Percentiles rank a stretch among this genome's conserved stretches.
Evolutionary conservation across 2,329 filamentous ascomycete species (phyloP).

Genomic region (Fusarium goolgardi): DNA sequence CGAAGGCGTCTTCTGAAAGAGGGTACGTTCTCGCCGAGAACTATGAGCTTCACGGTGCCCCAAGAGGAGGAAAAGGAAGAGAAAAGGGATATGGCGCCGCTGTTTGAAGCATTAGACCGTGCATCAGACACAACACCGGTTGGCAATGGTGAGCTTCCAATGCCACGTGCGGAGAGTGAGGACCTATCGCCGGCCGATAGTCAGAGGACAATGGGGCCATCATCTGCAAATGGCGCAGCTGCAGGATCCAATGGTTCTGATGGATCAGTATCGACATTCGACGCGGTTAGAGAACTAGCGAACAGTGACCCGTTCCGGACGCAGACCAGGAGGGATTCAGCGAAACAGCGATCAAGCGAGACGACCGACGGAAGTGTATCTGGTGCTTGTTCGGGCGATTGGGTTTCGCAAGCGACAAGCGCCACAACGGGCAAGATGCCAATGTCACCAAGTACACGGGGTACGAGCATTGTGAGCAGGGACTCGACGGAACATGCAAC

Average conservation of each 20-base stretch:
- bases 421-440: conserved; percentile 73
- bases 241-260: conserved; percentile 57
- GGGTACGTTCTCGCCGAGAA: conserved; percentile 59
- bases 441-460: conserved; percentile 72
- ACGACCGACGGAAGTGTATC: conserved; percentile 71
- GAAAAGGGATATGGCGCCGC: conserved; percentile 36
- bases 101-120: conserved; percentile 34
- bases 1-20: conserved; percentile 54
- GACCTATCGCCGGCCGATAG: conserved; percentile 46
- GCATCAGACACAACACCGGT: conserved; percentile 40
- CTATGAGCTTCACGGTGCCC: conserved; percentile 55
- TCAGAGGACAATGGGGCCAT: conserved; percentile 47
- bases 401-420: conserved; percentile 72
- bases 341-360: conserved; percentile 69
- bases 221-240: conserved; percentile 37
- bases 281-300: conserved; percentile 60
- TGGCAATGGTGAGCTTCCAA: conserved; percentile 39
- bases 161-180: conserved; percentile 43
- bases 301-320: conserved; percentile 62
- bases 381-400: conserved; percentile 66
- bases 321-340: conserved; percentile 52
- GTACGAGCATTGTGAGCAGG: conserved; percentile 72
- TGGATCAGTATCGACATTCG: conserved; percentile 59
- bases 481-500: conserved; percentile 65
- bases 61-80: conserved; percentile 46